Base-by-base conservation (phyloP, 2,329 filamentous ascomycete genomes). In the Ascochyta fabae region DNA sequence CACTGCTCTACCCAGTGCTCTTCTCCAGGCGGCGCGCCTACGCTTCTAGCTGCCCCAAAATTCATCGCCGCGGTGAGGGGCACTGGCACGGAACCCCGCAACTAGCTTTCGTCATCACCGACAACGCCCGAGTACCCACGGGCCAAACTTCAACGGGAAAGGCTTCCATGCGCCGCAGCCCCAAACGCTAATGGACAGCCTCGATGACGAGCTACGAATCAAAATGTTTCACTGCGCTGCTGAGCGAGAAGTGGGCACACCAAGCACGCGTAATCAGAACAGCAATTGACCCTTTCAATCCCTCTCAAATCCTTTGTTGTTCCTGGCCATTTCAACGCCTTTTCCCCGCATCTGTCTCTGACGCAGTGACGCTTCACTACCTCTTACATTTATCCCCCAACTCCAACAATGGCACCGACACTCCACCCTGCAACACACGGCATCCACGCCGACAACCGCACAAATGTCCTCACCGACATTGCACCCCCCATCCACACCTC, bases 401-500 rank as follows among this genome's bases (percentile, higher is more conserved):
- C n/a, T 15, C 33, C 33, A 35, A 29, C 19, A 51, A 57, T 59
- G 45, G 19, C 61, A 9, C 46, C 48, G 26, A 43, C 63, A 19
- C 61, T 64, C 24, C 81, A 86, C 4, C 79, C 90, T 44, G 84
- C 90, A 7, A 91, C 92, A 6, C 83, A 85, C 52, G 85, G 89
- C n/a, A 80, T 96, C 60, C 92, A 96, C 74, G 91, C 89, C 59
- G 92, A 96, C 70, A 88, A 96, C 78, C 81, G 81, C 66, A 83
- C 95, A 67, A 91, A 91, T 75, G 78, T 82, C 31, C 85, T 90
- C 64, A 82, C 86, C 46, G 92, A 95, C 71, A 89, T 98, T 51
- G 92, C 94, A 12, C 94, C 95, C 56, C 87, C 94, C 4, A 82
- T 98, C 70, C 94, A 98, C 74, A 86, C 96, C 61, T 92, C 92